Percentiles rank a stretch among this genome's conserved stretches.
Conservation (phyloP, 1,284 basidiomycete genomes). For the Lentinula novae-zelandiae region DNA sequence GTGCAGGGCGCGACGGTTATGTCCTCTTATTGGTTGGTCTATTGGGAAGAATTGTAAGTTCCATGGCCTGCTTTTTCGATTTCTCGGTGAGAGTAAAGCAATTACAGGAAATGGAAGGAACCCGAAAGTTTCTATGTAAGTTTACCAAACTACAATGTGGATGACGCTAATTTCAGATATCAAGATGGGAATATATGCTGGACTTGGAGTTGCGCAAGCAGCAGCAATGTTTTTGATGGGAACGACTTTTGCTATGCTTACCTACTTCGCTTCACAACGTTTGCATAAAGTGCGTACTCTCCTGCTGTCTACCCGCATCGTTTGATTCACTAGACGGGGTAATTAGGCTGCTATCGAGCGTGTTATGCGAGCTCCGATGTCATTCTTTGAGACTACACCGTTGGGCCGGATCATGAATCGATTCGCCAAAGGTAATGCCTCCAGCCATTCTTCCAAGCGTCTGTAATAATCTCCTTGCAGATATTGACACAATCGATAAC, state of each 20-base stretch:
- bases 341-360: constrained; percentile 53
- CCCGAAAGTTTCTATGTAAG: constrained; percentile 60
- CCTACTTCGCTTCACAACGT: constrained; percentile 56
- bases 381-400: constrained; percentile 90
- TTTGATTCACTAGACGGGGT: constrained; percentile 19
- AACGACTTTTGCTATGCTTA: constrained; percentile 47
- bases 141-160: neutral
- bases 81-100: neutral
- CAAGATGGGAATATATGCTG: constrained; percentile 69
- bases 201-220: constrained; percentile 47
- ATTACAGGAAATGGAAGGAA: constrained; percentile 43
- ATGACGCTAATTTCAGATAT: neutral
- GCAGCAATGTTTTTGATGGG: constrained; percentile 55
- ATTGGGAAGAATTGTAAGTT: constrained; percentile 59
- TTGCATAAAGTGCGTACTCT: constrained; percentile 28
- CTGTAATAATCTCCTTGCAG: neutral
- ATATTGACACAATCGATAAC: constrained; percentile 89
- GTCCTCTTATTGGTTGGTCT: constrained; percentile 72
- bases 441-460: neutral
- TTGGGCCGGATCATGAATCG: constrained; percentile 88
- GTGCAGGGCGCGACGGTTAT: constrained; percentile 60
- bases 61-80: neutral
- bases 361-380: constrained; percentile 77
- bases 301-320: neutral
- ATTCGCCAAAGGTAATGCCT: constrained; percentile 55